Evolutionary conservation across 176 grass and related monocot species (phyloP), one percentile per base, ranked within the genome.

Genomic region (Pontederia paniculata): DNA sequence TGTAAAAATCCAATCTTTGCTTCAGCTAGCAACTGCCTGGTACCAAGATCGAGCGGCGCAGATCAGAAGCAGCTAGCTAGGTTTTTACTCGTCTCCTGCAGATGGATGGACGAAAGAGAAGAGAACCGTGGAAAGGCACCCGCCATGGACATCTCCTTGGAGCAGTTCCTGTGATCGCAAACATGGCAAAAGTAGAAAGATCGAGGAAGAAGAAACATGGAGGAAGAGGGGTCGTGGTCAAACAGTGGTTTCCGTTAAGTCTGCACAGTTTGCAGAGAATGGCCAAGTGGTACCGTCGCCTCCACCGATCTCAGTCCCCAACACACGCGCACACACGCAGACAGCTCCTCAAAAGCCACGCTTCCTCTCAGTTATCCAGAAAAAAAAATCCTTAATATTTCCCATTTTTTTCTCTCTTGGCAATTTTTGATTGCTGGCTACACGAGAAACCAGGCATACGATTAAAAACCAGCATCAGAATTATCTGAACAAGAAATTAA

Each of bases 221-320:
- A 50, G 5, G 17, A n/a, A 50, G n/a, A 14, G 18, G 50, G 18
- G 50, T 17, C 8, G 9, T 23, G 52, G 53, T 55, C 53, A 55
- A 55, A 55, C 53, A 55, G 53, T 55, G 53, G 53, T 55, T 55
- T 25, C 16, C 53, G 53, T 55, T 25, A 55, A 22, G 18, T 23
- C 53, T 12, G 53, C 21, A 55, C 53, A 55, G 52, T 54, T 17
- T 9, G 52, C 52, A 23, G 52, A 20, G 9, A 31, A 23, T 2
- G 14, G 14, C 12, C n/a, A n/a, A 15, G 12, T 10, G 18, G 10
- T 9, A 10, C 21, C 10, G 12, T 55, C 21, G 20, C 19, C 21
- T 25, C 53, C 18, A 15, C n/a, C n/a, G n/a, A n/a, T n/a, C n/a
- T n/a, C n/a, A 20, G 21, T 11, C 21, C 9, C 19, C 52, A 0